Evolutionary conservation across 768 basidiomycete species (phyloP).

Genomic region (Suillus lakei): DNA sequence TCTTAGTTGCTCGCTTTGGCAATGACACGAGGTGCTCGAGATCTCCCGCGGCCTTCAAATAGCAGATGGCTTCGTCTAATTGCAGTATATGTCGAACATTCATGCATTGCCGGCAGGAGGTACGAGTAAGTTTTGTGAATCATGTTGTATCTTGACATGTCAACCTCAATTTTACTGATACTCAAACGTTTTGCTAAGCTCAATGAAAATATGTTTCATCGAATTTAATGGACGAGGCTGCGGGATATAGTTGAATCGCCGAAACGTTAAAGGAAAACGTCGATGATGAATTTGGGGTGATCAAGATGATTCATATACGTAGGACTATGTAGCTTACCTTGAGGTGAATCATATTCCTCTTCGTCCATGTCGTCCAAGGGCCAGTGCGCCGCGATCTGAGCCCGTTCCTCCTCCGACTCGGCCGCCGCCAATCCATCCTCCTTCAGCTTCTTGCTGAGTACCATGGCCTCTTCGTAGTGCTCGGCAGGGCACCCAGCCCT

Average conservation of each 20-base stretch:
- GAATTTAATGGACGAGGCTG: no score
- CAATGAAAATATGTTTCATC: no score
- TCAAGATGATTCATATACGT: no score
- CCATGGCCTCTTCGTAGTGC: constrained; percentile 46
- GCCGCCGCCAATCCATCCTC: constrained; percentile 34
- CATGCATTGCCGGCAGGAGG: constrained; percentile 46
- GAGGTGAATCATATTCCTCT: constrained; percentile 39
- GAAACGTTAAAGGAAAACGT: no score
- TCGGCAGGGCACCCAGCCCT: constrained; percentile 50
- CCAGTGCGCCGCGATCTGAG: constrained; percentile 45
- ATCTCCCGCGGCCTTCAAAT: constrained; percentile 57
- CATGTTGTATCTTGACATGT: constrained; percentile 39
- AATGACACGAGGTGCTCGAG: constrained; percentile 19
- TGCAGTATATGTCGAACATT: constrained; percentile 63
- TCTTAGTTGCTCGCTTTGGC: constrained; percentile 25
- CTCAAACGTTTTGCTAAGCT: no score
- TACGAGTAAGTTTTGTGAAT: constrained; percentile 33
- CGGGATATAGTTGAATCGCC: background rate
- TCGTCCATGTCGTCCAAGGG: constrained; percentile 54
- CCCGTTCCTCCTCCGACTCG: constrained; percentile 43
- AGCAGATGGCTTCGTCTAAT: constrained; percentile 84
- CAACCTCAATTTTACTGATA: no score
- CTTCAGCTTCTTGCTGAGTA: constrained; percentile 39
- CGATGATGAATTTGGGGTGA: no score
- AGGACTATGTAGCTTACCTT: no score